Percentiles rank a stretch among this genome's conserved stretches.
Conservation (phyloP, 73 alveolate species). For the Tetrahymena malaccensis region DNA sequence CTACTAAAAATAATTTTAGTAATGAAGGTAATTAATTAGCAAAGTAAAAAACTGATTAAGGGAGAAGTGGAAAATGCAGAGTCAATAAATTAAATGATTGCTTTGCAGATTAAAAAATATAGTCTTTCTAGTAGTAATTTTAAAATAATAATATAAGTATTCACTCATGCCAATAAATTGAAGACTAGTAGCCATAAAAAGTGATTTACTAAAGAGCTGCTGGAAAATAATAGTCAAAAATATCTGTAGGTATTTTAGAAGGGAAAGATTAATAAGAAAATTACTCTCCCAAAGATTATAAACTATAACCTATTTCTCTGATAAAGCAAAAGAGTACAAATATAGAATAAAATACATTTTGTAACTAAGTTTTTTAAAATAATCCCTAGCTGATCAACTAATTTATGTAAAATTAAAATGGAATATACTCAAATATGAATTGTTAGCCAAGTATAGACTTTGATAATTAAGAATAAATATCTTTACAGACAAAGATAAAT, state of each 20-base stretch:
- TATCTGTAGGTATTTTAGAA: neutral
- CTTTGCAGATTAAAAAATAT: neutral
- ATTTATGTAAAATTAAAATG: neutral
- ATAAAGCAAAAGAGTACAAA: too few relatives aligned
- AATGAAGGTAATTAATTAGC: neutral
- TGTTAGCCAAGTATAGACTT: neutral
- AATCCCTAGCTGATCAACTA: too few relatives aligned
- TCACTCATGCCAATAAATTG: neutral
- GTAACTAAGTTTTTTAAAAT: neutral
- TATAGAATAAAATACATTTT: neutral
- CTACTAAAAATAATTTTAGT: neutral
- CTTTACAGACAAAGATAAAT: neutral
- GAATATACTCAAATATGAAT: neutral
- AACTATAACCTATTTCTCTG: neutral
- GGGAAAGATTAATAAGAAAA: neutral
- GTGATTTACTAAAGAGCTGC: neutral
- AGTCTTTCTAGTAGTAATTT: too few relatives aligned
- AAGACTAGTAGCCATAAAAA: neutral
- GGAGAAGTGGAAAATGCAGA: neutral
- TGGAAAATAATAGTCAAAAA: neutral
- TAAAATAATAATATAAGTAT: neutral
- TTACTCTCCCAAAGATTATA: neutral
- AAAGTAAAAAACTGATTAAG: neutral
- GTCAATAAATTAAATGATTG: too few relatives aligned
- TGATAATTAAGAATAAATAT: neutral